Evolutionary conservation across 345 rosid species (phyloP).

Genomic region (Erysimum cheiranthoides): DNA sequence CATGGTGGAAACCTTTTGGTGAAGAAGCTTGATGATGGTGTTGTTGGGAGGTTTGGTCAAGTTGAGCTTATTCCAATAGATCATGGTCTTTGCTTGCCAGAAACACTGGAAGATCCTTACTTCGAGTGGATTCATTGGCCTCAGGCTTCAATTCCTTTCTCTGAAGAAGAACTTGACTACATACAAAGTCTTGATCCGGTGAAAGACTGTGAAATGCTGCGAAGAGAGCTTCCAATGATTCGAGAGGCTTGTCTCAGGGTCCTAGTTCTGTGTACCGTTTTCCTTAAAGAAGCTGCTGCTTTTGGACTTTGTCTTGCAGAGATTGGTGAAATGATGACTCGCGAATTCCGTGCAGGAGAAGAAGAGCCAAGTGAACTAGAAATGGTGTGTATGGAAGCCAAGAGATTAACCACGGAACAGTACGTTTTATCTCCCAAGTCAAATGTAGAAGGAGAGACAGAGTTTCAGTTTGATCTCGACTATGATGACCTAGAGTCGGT

Average conservation of each 20-base stretch:
- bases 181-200: slow-evolving; percentile 56
- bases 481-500: slow-evolving; percentile 36
- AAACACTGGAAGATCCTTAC: slow-evolving; percentile 70
- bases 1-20: slow-evolving; percentile 74
- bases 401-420: slow-evolving; percentile 45
- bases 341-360: slow-evolving; percentile 55
- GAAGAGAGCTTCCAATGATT: slow-evolving; percentile 65
- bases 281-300: slow-evolving; percentile 65
- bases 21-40: slow-evolving; percentile 56
- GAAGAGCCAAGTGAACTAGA: slow-evolving; percentile 77
- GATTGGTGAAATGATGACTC: slow-evolving; percentile 76
- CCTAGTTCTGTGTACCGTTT: slow-evolving; percentile 59
- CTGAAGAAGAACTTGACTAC: slow-evolving; percentile 72
- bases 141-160: slow-evolving; percentile 70
- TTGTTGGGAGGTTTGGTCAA: slow-evolving; percentile 58
- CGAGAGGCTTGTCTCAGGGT: slow-evolving; percentile 67
- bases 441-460: slow-evolving; percentile 47
- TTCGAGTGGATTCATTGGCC: slow-evolving; percentile 86
- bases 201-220: slow-evolving; percentile 59
- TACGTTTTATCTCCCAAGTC: slow-evolving; percentile 41
- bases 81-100: slow-evolving; percentile 77
- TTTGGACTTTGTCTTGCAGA: slow-evolving; percentile 53
- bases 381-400: slow-evolving; percentile 59
- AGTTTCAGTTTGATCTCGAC: slow-evolving; percentile 56
- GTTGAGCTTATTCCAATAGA: slow-evolving; percentile 71